Evolutionary conservation across 768 basidiomycete genomes (phyloP).

Genomic region (Pleurotus cornucopiae): DNA sequence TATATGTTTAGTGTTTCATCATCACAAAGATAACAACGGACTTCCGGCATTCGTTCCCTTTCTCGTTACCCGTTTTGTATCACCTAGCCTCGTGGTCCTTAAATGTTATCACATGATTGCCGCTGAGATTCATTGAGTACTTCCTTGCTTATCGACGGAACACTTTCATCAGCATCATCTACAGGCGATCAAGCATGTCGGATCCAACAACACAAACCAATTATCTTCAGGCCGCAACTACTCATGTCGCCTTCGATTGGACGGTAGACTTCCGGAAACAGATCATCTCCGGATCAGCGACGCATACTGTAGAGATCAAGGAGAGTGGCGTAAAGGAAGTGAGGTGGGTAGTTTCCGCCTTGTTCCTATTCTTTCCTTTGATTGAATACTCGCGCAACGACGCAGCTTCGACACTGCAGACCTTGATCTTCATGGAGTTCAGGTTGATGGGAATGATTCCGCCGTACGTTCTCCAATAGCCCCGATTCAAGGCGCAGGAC

Average conservation of each 20-base stretch:
- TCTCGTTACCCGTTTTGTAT: not conserved
- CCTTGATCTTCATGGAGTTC: conserved; percentile 52
- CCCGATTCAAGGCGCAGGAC: not conserved
- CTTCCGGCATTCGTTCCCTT: not conserved
- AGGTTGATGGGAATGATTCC: conserved; percentile 46
- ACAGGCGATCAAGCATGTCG: conserved; percentile 9
- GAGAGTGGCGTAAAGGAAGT: conserved; percentile 51
- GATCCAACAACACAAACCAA: conserved; percentile 83
- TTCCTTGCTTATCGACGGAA: no score
- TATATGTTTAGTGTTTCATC: no score
- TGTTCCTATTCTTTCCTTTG: not conserved
- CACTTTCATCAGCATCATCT: not conserved
- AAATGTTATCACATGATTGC: no score
- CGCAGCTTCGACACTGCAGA: conserved; percentile 71
- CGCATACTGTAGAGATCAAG: conserved; percentile 55
- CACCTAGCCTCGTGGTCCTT: not conserved
- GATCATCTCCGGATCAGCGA: conserved; percentile 60
- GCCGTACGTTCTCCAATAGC: conserved; percentile 33
- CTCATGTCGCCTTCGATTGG: conserved; percentile 76
- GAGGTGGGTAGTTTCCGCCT: conserved; percentile 39
- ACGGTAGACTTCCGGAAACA: conserved; percentile 63
- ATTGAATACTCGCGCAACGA: not conserved
- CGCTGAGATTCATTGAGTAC: no score
- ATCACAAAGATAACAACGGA: no score
- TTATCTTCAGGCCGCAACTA: conserved; percentile 61